phyloP scores from a whole-genome alignment of 2,329 filamentous ascomycete genomes.

The Penicillium sp. region DNA sequence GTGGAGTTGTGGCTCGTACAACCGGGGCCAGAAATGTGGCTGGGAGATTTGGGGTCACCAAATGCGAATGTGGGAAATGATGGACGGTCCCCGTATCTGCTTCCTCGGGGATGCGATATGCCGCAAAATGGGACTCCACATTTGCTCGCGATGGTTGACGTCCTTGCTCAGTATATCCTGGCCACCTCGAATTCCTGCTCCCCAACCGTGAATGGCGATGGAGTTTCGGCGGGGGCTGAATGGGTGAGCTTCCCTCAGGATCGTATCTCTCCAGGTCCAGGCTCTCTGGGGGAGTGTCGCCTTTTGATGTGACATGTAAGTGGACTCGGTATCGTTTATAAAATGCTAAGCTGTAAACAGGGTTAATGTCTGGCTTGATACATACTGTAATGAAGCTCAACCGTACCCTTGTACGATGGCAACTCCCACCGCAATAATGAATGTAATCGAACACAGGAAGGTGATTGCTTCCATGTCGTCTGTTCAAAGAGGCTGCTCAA shows the following conservation, averaged over 20 bases:
- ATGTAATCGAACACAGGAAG: slow-evolving; percentile 13
- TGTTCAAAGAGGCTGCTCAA: neutral
- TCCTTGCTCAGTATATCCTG: slow-evolving; percentile 1
- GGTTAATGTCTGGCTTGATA: neutral
- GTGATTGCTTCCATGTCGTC: slow-evolving; percentile 13
- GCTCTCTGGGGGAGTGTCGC: neutral
- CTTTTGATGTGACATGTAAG: slow-evolving; percentile 14
- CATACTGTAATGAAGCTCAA: neutral
- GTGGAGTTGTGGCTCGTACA: neutral
- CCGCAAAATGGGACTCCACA: neutral
- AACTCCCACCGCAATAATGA: slow-evolving; percentile 10
- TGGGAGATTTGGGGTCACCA: neutral
- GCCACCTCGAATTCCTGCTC: slow-evolving; percentile 5
- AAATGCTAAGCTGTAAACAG: slow-evolving; percentile 3
- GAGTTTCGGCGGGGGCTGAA: neutral
- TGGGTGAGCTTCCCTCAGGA: neutral
- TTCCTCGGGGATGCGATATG: slow-evolving; percentile 5
- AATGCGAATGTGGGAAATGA: neutral
- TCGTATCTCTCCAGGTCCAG: slow-evolving; percentile 7
- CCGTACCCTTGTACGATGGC: slow-evolving; percentile 12
- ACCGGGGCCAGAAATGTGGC: neutral
- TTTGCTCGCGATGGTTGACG: neutral
- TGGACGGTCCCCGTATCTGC: neutral
- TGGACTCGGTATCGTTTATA: slow-evolving; percentile 16
- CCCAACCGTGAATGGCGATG: slow-evolving; percentile 8